Conservation (phyloP, 768 basidiomycete genomes). For the button mushroom (Agaricus bisporus) region DNA sequence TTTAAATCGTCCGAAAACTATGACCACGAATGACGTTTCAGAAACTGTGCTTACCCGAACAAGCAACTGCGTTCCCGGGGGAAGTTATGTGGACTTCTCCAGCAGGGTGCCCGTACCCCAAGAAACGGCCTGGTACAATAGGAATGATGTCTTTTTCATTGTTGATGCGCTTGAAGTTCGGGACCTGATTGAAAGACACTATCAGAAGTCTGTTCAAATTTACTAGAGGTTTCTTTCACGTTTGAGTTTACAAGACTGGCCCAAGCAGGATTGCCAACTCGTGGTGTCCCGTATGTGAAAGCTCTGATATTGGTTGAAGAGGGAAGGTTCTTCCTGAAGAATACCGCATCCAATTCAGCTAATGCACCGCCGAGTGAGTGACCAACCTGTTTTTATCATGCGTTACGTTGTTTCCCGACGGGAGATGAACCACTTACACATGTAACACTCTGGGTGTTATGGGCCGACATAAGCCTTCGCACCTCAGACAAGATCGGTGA, state of each 20-base stretch:
- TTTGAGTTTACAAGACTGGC: slow-evolving; percentile 44
- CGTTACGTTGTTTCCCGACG: background rate
- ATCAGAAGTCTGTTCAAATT: background rate
- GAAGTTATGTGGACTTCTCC: slow-evolving; percentile 51
- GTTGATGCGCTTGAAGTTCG: slow-evolving; percentile 34
- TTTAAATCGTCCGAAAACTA: background rate
- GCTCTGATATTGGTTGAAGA: slow-evolving; percentile 30
- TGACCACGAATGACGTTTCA: background rate
- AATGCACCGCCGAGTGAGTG: slow-evolving; percentile 50
- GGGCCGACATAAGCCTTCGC: slow-evolving; percentile 28
- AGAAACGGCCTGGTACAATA: slow-evolving; percentile 44
- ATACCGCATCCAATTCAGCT: slow-evolving; percentile 44
- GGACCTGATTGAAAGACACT: slow-evolving; percentile 17
- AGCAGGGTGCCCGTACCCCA: slow-evolving; percentile 47
- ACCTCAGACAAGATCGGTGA: slow-evolving; percentile 37
- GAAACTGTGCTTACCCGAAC: slow-evolving; percentile 23
- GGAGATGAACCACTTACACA: slow-evolving; percentile 23
- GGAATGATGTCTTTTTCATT: slow-evolving; percentile 44
- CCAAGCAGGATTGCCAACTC: slow-evolving; percentile 47
- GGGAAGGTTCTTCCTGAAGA: slow-evolving; percentile 42
- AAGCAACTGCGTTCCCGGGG: slow-evolving; percentile 28
- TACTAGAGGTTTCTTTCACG: slow-evolving; percentile 17
- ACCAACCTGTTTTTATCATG: slow-evolving; percentile 26
- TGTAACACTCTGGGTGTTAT: slow-evolving; percentile 34
- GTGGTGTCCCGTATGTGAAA: slow-evolving; percentile 44